phyloP scores from a whole-genome alignment of 1,284 basidiomycete genomes.

The Boletus nobilissimus region DNA sequence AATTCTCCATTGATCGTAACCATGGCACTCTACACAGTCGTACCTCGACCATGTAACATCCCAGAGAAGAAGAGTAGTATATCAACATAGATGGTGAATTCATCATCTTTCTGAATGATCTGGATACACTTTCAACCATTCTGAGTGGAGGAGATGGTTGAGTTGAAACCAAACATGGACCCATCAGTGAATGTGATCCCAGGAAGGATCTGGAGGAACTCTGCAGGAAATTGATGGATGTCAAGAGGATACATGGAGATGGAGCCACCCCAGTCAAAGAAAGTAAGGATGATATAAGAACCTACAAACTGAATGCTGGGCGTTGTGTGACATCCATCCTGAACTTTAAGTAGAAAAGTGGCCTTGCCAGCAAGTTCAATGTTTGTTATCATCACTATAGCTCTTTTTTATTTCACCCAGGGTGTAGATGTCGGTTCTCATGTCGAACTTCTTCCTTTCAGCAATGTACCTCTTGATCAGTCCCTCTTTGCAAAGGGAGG shows the following conservation, averaged over 20 bases:
- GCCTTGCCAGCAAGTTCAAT: slow-evolving; percentile 5
- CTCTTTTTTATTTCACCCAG: slow-evolving; percentile 11
- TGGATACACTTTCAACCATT: background rate
- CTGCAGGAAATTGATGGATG: background rate
- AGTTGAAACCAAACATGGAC: background rate
- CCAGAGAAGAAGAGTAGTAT: background rate
- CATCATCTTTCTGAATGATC: background rate
- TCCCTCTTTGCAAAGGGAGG: background rate
- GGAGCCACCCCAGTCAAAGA: too few relatives aligned
- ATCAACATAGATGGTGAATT: background rate
- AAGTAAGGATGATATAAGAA: background rate
- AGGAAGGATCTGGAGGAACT: slow-evolving; percentile 11
- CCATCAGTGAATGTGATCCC: background rate
- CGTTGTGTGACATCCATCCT: background rate
- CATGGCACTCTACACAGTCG: background rate
- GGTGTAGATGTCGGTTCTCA: background rate
- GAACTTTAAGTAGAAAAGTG: background rate
- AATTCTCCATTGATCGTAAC: background rate
- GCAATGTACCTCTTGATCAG: background rate
- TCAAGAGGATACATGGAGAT: background rate
- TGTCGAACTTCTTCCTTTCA: background rate
- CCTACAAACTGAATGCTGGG: slow-evolving; percentile 6
- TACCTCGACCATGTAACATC: too few relatives aligned
- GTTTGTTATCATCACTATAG: background rate
- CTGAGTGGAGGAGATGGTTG: background rate